Conservation (phyloP, 208 protist genomes). For the Leishmania martiniquensis region DNA sequence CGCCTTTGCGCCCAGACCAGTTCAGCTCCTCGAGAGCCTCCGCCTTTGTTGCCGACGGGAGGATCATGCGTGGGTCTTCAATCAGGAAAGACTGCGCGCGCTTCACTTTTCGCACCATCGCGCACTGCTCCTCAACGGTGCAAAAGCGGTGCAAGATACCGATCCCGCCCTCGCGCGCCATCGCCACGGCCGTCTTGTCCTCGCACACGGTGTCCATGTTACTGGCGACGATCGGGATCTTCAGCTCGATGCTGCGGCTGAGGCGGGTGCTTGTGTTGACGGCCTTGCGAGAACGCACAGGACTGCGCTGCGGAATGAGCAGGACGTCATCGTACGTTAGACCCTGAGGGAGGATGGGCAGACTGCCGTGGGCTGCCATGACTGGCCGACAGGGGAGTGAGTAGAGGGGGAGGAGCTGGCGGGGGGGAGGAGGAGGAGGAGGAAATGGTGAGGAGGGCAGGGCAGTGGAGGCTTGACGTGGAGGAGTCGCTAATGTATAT, state of each 20-base stretch:
- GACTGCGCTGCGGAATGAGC: slow-evolving; percentile 83
- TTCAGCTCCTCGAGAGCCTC: slow-evolving; percentile 68
- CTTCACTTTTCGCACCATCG: slow-evolving; percentile 90
- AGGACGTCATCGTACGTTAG: slow-evolving; percentile 93
- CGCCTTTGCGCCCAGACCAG: slow-evolving; percentile 77
- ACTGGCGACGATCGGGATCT: slow-evolving; percentile 88
- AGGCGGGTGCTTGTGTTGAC: slow-evolving; percentile 72
- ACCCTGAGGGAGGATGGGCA: slow-evolving; percentile 46
- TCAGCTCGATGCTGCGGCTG: slow-evolving; percentile 70
- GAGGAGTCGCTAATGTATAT: not conserved
- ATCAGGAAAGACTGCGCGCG: slow-evolving; percentile 92
- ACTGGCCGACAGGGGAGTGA: not conserved
- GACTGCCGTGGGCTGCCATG: slow-evolving; percentile 40
- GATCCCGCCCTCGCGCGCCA: slow-evolving; percentile 91
- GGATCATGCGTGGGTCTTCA: slow-evolving; percentile 85
- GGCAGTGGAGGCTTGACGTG: too few relatives aligned
- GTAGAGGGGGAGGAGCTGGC: not conserved
- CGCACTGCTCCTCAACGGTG: slow-evolving; percentile 86
- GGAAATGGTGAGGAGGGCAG: too few relatives aligned
- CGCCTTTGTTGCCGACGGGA: slow-evolving; percentile 52
- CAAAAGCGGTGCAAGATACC: slow-evolving; percentile 93
- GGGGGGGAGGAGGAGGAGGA: too few relatives aligned
- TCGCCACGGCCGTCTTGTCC: slow-evolving; percentile 83
- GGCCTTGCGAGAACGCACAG: slow-evolving; percentile 67
- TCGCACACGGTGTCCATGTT: slow-evolving; percentile 95